These are phyloP conservation scores for Arachis stenosperma DNA, from an alignment of 306 rosid species.

Conservation along the genomic window DNA sequence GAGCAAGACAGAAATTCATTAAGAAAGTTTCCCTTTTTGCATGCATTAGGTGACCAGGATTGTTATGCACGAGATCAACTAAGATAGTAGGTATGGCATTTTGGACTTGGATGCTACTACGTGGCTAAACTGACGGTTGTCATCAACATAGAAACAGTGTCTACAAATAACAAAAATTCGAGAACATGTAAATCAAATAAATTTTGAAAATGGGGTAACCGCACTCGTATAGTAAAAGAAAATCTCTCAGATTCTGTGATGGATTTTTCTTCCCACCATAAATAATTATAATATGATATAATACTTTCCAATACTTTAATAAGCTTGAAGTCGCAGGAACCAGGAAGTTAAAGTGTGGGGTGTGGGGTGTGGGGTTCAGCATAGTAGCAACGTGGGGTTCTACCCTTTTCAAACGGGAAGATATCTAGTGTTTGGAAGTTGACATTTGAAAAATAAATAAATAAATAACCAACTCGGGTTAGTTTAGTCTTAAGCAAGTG, in stretches of 20 bases:
- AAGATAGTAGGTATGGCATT: background rate
- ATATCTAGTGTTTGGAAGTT: background rate
- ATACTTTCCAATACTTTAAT: background rate
- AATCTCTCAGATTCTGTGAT: background rate
- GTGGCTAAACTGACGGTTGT: slow-evolving; percentile 5
- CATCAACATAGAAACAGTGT: background rate
- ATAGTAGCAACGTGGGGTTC: background rate
- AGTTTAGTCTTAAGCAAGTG: too few relatives aligned
- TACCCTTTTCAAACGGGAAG: slow-evolving; percentile 12
- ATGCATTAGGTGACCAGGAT: slow-evolving; percentile 14
- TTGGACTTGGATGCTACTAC: background rate
- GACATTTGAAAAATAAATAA: background rate
- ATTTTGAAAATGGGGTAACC: background rate
- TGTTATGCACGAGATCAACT: slow-evolving; percentile 7
- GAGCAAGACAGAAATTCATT: slow-evolving; percentile 2
- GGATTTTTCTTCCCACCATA: background rate
- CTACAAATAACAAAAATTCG: slow-evolving; percentile 4
- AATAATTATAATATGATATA: too few relatives aligned
- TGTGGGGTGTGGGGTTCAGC: background rate
- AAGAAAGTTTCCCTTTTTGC: background rate
- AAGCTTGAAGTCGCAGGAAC: slow-evolving; percentile 8
- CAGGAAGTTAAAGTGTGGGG: background rate
- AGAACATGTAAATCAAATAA: background rate
- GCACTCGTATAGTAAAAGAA: background rate
- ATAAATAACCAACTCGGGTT: background rate